phyloP scores from a whole-genome alignment of 768 basidiomycete species.

The Collybia sordida region DNA sequence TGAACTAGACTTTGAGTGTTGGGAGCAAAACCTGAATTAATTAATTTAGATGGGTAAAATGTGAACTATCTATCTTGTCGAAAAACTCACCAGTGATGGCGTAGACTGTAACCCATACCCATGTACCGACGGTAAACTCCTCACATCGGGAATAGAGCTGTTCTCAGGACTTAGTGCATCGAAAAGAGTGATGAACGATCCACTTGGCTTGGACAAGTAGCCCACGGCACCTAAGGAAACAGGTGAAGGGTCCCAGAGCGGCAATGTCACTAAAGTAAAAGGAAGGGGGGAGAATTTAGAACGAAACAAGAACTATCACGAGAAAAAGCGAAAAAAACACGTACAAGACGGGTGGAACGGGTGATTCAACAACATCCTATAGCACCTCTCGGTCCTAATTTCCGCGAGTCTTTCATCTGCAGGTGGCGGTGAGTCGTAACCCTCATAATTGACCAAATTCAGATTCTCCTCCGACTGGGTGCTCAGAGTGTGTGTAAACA shows the following conservation, averaged over 20 bases:
- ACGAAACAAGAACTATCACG: too few species aligned
- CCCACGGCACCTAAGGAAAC: slow-evolving; percentile 74
- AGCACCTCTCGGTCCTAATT: slow-evolving; percentile 61
- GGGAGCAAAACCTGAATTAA: slow-evolving; percentile 29
- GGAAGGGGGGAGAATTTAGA: neutral
- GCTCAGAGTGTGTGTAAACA: slow-evolving; percentile 25
- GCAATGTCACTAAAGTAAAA: slow-evolving; percentile 48
- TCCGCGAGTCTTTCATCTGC: slow-evolving; percentile 37
- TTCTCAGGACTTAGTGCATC: slow-evolving; percentile 60
- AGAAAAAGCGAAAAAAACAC: slow-evolving; percentile 18
- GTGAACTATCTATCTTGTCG: neutral
- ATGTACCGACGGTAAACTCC: neutral
- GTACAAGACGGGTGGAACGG: slow-evolving; percentile 67
- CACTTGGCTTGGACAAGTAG: slow-evolving; percentile 51
- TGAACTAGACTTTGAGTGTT: slow-evolving; percentile 35
- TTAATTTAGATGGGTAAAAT: neutral
- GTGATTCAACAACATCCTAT: slow-evolving; percentile 65
- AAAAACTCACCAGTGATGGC: slow-evolving; percentile 42
- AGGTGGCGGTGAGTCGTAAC: slow-evolving; percentile 39
- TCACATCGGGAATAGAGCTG: slow-evolving; percentile 17
- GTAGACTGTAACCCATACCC: slow-evolving; percentile 56
- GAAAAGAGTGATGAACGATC: slow-evolving; percentile 70
- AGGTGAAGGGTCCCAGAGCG: slow-evolving; percentile 68
- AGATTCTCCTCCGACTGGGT: slow-evolving; percentile 23
- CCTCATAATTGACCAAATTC: slow-evolving; percentile 21